These are phyloP conservation scores for Salicornia ramosissima DNA, from an alignment of 148 eudicot genomes.

Conservation along the genomic window DNA sequence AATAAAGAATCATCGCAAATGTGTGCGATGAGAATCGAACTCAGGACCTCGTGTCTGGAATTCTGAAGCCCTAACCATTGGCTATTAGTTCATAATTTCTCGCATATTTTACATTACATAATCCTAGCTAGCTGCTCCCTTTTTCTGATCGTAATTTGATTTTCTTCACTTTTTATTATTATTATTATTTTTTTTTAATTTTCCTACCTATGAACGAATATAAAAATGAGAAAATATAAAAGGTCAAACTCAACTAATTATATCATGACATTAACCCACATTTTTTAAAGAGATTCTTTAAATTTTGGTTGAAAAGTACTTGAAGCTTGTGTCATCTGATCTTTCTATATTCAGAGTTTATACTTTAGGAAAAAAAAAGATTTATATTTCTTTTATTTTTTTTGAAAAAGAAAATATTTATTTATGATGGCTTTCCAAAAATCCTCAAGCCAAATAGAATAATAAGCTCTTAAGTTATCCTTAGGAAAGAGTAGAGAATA, in stretches of 20 bases:
- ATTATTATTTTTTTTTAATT: neutral
- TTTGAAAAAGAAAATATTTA: neutral
- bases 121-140: too few relatives aligned
- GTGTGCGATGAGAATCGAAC: too few relatives aligned
- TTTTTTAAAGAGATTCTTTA: neutral
- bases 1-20: too few relatives aligned
- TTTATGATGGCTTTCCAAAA: neutral
- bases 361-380: neutral
- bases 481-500: neutral
- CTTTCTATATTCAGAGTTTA: neutral
- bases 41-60: too few relatives aligned
- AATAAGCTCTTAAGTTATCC: neutral
- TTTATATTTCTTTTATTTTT: too few relatives aligned
- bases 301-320: neutral
- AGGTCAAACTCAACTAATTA: neutral
- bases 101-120: neutral
- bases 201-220: neutral
- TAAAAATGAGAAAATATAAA: neutral
- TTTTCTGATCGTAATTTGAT: neutral
- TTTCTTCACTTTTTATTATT: neutral
- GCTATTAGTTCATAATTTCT: too few relatives aligned
- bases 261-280: neutral
- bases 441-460: constrained; percentile 3
- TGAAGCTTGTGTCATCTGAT: neutral
- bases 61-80: too few relatives aligned